These are phyloP conservation scores for Jatropha curcas DNA, from an alignment of 345 rosid genomes.

Conservation along the genomic window DNA sequence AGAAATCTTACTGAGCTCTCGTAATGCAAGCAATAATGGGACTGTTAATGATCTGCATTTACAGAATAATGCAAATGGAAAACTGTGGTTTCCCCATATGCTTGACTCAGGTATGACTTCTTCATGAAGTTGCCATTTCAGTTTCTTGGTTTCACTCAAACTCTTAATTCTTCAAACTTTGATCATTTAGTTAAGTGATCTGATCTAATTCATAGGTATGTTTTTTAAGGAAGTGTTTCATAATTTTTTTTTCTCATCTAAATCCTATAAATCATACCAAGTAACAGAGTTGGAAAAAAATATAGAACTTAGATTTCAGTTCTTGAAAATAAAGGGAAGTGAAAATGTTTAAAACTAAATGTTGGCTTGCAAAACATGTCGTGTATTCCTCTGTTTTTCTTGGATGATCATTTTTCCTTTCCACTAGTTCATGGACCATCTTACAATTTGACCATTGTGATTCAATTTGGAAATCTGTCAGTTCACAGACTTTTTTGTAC, in stretches of 20 bases:
- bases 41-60: constrained; percentile 16
- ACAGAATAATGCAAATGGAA: constrained; percentile 35
- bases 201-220: constrained; percentile 15
- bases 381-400: background rate
- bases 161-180: background rate
- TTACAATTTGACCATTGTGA: background rate
- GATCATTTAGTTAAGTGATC: constrained; percentile 7
- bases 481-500: background rate
- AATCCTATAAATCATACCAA: background rate
- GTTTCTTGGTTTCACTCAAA: constrained; percentile 11
- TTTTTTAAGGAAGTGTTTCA: background rate
- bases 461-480: background rate
- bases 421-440: background rate
- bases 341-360: background rate
- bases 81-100: constrained; percentile 42
- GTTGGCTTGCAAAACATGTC: background rate
- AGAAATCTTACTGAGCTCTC: constrained; percentile 36
- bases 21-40: constrained; percentile 34
- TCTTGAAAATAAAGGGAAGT: background rate
- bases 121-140: constrained; percentile 15
- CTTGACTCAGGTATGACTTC: constrained; percentile 55
- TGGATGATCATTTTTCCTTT: background rate
- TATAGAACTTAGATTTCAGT: background rate
- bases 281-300: background rate
- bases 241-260: background rate